A percentile compares a stretch with the other conserved stretches of the same genome.
Evolutionary conservation across 2,329 filamentous ascomycete genomes (phyloP).

Genomic region (Colletotrichum trifolii): DNA sequence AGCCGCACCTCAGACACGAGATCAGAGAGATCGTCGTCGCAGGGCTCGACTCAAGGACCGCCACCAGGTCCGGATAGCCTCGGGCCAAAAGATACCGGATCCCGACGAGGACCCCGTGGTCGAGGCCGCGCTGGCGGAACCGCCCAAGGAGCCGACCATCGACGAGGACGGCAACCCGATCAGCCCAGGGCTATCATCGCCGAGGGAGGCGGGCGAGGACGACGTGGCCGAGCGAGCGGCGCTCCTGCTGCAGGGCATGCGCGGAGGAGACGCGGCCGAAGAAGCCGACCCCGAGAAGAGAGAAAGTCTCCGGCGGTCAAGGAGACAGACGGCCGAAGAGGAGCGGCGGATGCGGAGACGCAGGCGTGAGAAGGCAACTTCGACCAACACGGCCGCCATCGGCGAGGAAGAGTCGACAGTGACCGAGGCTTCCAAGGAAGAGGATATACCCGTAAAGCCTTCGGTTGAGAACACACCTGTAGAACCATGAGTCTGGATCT

Average conservation of each 20-base stretch:
- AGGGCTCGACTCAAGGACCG: constrained; percentile 89
- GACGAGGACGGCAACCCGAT: constrained; percentile 63
- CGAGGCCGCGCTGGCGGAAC: constrained; percentile 53
- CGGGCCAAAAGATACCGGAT: constrained; percentile 89
- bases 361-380: constrained; percentile 69
- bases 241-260: constrained; percentile 84
- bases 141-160: constrained; percentile 48
- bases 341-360: constrained; percentile 76
- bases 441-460: constrained; percentile 37
- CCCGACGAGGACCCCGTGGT: constrained; percentile 69
- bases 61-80: constrained; percentile 89
- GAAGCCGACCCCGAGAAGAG: constrained; percentile 63
- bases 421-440: constrained; percentile 31
- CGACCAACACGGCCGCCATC: constrained; percentile 44
- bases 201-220: constrained; percentile 64
- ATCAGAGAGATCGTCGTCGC: constrained; percentile 88
- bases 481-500: constrained; percentile 35
- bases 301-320: constrained; percentile 68
- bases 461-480: constrained; percentile 36
- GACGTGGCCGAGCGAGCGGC: constrained; percentile 90
- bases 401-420: constrained; percentile 35
- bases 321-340: constrained; percentile 81
- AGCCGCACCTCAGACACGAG: constrained; percentile 88
- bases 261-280: constrained; percentile 71
- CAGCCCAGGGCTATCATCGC: constrained; percentile 61